Conservation (phyloP, 164 flowering plant genomes). For the Amborella trichopoda region DNA sequence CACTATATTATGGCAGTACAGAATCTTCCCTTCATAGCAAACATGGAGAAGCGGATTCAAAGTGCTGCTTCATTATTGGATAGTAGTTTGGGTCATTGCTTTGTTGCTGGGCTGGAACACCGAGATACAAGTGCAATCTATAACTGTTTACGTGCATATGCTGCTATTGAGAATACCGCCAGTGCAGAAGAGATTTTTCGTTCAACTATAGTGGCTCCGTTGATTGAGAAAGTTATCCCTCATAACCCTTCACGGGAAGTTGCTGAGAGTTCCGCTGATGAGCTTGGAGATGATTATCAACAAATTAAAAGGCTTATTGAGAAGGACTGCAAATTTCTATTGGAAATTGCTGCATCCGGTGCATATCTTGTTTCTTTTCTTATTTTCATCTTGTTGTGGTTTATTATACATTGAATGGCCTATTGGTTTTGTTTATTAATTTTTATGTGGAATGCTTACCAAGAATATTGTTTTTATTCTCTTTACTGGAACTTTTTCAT, state of each 20-base stretch:
- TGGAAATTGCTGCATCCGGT: constrained; percentile 82
- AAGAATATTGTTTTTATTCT: background rate
- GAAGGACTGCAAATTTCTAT: constrained; percentile 66
- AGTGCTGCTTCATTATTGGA: constrained; percentile 68
- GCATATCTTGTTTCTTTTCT: background rate
- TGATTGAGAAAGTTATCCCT: constrained; percentile 53
- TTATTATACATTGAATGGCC: background rate
- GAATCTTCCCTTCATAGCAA: constrained; percentile 91
- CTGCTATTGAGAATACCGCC: constrained; percentile 84
- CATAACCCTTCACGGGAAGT: constrained; percentile 27
- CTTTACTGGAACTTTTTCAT: background rate
- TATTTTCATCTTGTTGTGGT: background rate
- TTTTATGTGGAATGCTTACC: no score
- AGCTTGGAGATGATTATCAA: constrained; percentile 65
- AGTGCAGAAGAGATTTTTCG: constrained; percentile 90
- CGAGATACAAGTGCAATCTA: constrained; percentile 74
- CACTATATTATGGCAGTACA: constrained; percentile 63
- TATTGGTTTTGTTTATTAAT: no score
- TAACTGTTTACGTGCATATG: constrained; percentile 97
- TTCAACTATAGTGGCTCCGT: constrained; percentile 58
- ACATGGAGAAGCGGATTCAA: constrained; percentile 91
- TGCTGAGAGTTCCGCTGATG: constrained; percentile 48
- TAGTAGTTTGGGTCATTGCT: constrained; percentile 92
- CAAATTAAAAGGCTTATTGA: constrained; percentile 50
- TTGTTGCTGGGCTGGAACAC: constrained; percentile 76